These are phyloP conservation scores for Phtheirospermum japonicum DNA, from an alignment of 257 asterid genomes.

Conservation along the genomic window DNA sequence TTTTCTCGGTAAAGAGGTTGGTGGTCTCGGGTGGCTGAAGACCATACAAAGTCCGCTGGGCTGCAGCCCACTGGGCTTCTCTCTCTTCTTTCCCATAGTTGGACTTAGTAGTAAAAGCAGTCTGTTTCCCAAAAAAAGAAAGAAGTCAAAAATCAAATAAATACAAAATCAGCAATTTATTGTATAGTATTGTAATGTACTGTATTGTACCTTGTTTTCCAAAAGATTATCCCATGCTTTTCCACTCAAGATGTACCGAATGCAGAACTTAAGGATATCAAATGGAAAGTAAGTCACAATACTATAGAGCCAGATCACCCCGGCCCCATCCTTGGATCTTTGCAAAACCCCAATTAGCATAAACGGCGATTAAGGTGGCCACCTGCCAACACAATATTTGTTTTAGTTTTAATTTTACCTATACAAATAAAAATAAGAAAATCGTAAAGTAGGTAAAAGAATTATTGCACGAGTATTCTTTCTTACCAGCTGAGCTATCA, in stretches of 20 bases:
- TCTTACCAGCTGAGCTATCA: constrained; percentile 74
- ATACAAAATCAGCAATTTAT: neutral
- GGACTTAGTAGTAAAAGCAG: constrained; percentile 10
- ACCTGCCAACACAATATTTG: constrained; percentile 39
- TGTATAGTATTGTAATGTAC: neutral
- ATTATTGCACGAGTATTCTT: too few species aligned
- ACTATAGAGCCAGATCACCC: constrained; percentile 87
- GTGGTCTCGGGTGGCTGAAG: constrained; percentile 3
- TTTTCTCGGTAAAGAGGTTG: constrained; percentile 44
- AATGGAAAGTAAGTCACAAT: constrained; percentile 26
- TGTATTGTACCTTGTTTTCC: neutral
- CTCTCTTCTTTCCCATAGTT: constrained; percentile 12
- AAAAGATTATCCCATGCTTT: constrained; percentile 10
- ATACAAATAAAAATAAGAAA: neutral
- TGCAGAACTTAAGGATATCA: neutral
- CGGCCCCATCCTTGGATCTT: constrained; percentile 97
- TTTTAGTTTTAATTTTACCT: neutral
- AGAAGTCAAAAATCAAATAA: neutral
- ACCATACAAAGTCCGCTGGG: neutral
- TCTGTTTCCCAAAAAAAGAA: neutral
- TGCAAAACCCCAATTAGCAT: constrained; percentile 84
- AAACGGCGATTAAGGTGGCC: constrained; percentile 88
- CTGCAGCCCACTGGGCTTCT: constrained; percentile 13
- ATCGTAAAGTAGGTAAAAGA: neutral
- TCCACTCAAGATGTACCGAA: constrained; percentile 6